A percentile compares a stretch with the other conserved stretches of the same genome.
Evolutionary conservation across 2,329 filamentous ascomycete species (phyloP).

Genomic region (Magnaporthiopsis poae): DNA sequence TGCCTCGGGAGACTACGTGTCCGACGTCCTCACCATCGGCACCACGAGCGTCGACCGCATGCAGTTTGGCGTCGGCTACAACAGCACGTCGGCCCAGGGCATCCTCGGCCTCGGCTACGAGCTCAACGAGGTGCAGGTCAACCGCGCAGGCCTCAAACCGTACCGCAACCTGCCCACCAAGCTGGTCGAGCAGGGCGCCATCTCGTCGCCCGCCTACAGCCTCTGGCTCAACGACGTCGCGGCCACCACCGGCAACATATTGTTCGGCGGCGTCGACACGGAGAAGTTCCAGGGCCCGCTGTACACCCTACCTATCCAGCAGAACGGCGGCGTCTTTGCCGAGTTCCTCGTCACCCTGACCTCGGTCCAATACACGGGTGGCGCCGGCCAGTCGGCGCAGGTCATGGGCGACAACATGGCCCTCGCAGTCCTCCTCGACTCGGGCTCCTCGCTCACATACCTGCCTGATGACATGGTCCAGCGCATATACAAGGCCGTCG

Average conservation of each 20-base stretch:
- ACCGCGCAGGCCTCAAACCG: slow-evolving; percentile 37
- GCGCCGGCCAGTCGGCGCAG: slow-evolving; percentile 16
- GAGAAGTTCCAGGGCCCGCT: slow-evolving; percentile 54
- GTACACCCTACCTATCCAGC: slow-evolving; percentile 57
- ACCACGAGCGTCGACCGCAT: slow-evolving; percentile 41
- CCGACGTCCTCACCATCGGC: slow-evolving; percentile 58
- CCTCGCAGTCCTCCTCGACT: slow-evolving; percentile 59
- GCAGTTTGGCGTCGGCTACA: slow-evolving; percentile 67
- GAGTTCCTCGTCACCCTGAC: slow-evolving; percentile 65
- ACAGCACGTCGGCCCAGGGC: slow-evolving; percentile 51
- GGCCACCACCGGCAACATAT: slow-evolving; percentile 53
- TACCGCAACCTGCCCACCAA: slow-evolving; percentile 63
- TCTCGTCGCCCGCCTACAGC: slow-evolving; percentile 60
- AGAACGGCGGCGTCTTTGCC: slow-evolving; percentile 37
- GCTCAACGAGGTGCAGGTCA: slow-evolving; percentile 66
- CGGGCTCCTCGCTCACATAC: slow-evolving; percentile 58
- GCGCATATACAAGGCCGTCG: slow-evolving; percentile 47
- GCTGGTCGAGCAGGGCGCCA: slow-evolving; percentile 50
- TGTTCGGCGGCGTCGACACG: slow-evolving; percentile 67
- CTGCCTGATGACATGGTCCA: slow-evolving; percentile 47
- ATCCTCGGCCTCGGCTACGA: slow-evolving; percentile 80
- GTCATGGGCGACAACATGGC: slow-evolving; percentile 38
- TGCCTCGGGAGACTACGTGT: slow-evolving; percentile 69
- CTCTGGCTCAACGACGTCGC: slow-evolving; percentile 67
- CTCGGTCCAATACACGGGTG: slow-evolving; percentile 34